Evolutionary conservation across 2,329 filamentous ascomycete species (phyloP).

Genomic region (Trichocomaceae sp.): DNA sequence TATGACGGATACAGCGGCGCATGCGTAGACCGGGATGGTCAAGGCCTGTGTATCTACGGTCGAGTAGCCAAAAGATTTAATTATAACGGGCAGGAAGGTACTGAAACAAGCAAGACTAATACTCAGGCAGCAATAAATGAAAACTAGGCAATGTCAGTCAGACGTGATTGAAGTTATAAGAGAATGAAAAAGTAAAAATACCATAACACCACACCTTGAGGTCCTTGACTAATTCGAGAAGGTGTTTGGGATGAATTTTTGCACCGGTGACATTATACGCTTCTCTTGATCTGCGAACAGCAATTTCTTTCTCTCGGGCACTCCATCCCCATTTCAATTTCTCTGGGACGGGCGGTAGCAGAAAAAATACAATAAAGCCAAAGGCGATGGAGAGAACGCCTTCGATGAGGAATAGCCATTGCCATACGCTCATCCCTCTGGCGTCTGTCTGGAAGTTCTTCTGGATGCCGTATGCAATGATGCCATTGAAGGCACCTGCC

Average conservation of each 20-base stretch:
- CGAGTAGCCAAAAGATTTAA: neutral
- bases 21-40: neutral
- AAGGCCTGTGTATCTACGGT: neutral
- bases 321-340: neutral
- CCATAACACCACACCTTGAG: neutral
- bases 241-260: neutral
- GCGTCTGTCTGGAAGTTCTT: constrained; percentile 6
- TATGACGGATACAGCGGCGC: neutral
- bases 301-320: neutral
- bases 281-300: neutral
- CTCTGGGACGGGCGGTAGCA: neutral
- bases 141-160: neutral
- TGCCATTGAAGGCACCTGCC: constrained; percentile 16
- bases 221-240: neutral
- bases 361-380: neutral
- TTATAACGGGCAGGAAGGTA: neutral
- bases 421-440: constrained; percentile 8
- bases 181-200: neutral
- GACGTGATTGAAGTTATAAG: neutral
- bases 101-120: neutral
- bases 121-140: neutral
- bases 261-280: neutral
- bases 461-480: constrained; percentile 16
- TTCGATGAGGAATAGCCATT: constrained; percentile 18
- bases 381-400: constrained; percentile 5